These are phyloP conservation scores for Begonia peltatifolia DNA, from an alignment of 306 rosid genomes.

Conservation along the genomic window DNA sequence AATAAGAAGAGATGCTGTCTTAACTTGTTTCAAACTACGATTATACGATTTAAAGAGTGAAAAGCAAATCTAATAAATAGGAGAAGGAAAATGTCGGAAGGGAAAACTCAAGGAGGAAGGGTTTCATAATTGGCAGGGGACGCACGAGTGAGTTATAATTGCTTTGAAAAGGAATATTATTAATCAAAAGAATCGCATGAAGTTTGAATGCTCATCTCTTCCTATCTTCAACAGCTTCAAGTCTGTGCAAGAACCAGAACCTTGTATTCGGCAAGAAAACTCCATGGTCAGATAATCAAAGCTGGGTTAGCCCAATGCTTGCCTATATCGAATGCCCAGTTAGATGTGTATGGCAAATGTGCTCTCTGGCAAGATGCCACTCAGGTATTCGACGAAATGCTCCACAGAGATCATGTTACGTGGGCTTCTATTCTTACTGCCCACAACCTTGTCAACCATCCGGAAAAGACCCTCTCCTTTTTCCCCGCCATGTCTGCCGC, in stretches of 20 bases:
- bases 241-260: constrained; percentile 27
- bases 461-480: constrained; percentile 30
- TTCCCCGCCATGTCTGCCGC: constrained; percentile 22
- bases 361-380: constrained; percentile 41
- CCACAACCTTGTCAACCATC: constrained; percentile 45
- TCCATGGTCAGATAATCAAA: constrained; percentile 56
- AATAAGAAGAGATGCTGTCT: no score
- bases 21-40: no score
- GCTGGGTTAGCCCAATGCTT: constrained; percentile 20
- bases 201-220: constrained; percentile 19
- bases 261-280: constrained; percentile 20
- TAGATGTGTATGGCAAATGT: constrained; percentile 42
- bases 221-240: constrained; percentile 33
- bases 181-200: no score
- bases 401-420: constrained; percentile 37
- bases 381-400: constrained; percentile 57
- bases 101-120: constrained; percentile 64
- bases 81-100: constrained; percentile 29
- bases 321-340: constrained; percentile 54
- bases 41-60: background rate
- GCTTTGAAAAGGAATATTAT: no score
- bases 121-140: no score
- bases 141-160: no score
- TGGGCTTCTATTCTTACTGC: constrained; percentile 79
- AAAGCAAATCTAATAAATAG: constrained; percentile 39